Evolutionary conservation across 805 yeast species (phyloP).

Genomic region (Candida berthetii): DNA sequence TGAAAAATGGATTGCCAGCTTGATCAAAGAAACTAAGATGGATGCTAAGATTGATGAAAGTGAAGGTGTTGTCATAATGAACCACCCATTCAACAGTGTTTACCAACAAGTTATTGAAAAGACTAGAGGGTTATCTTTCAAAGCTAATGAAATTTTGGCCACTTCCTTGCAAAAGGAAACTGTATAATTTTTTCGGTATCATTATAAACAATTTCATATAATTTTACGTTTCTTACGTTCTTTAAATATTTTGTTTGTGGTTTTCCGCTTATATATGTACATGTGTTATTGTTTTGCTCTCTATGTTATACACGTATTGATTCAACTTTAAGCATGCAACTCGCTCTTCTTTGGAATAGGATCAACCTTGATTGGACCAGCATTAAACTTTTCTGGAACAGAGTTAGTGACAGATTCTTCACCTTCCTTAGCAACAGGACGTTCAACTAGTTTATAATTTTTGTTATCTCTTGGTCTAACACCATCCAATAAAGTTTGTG

Average conservation of each 20-base stretch:
- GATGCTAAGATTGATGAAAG: constrained; percentile 49
- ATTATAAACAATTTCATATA: neutral
- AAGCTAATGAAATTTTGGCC: constrained; percentile 50
- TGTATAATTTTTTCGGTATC: neutral
- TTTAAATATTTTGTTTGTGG: no score
- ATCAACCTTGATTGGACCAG: neutral
- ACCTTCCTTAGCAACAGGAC: neutral
- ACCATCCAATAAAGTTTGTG: constrained; percentile 1
- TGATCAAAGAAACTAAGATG: constrained; percentile 42
- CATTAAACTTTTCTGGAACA: neutral
- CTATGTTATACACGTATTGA: no score
- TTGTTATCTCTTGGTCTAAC: neutral
- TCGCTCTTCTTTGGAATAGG: neutral
- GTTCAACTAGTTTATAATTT: neutral
- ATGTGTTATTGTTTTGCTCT: no score
- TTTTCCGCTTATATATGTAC: no score
- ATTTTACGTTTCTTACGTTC: no score
- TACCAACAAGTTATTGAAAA: constrained; percentile 66
- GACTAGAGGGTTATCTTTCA: constrained; percentile 58
- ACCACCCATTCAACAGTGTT: constrained; percentile 47
- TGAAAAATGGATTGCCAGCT: constrained; percentile 44
- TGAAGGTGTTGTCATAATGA: constrained; percentile 45
- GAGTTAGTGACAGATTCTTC: neutral
- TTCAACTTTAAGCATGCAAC: no score
- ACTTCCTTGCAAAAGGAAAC: constrained; percentile 30